Base-by-base conservation (phyloP, 441 rosid genomes). In the Mallotus japonicus region DNA sequence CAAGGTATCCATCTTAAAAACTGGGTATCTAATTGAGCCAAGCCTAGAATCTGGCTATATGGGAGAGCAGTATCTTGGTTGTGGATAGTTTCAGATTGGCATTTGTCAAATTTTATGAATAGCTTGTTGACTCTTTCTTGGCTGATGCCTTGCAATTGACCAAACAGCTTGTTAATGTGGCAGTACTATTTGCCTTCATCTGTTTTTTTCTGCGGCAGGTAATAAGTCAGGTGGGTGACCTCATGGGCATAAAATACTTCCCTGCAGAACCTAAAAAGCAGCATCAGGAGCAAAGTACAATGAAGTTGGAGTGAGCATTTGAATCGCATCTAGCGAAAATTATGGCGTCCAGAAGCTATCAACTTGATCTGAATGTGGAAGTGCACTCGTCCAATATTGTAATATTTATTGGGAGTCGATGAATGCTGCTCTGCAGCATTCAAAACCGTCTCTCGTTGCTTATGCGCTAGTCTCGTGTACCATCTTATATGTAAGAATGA, bases 241-340 rank as follows among this genome's bases (percentile, higher is more conserved):
- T 84, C 68, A 87, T 87, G 47, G 92, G 96, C 57, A 86, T 89
- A 77, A 92, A 91, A 79, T 92, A 91, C 84, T 92, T 91, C 82
- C 96, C 96, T 0, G 87, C 90, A 2, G 95, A 89, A 65, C 88
- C 93, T 2, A 65, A 79, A 13, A 88, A 90, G 83, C 90, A 77
- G 40, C 65, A 67, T 47, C 53, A 62, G 47, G 76, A 72, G 22
- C 20, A 61, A 44, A 69, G 22, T n/a, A 66, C 17, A 2, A 19
- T 73, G 63, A 73, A 73, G 65, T 47, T 77, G 37, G 76, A 73
- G 20, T 73, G 61, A 68, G 59, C 40, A 34, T 34, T 34, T 34
- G 40, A 34, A 34, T 34, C 40, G 3, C 40, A 34, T 34, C 5
- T 34, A 34, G 40, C 3, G 40, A 34, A 34, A 37, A 37, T 37